These are phyloP conservation scores for Serendipita indica DNA, from an alignment of 768 basidiomycete species.

Conservation along the genomic window DNA sequence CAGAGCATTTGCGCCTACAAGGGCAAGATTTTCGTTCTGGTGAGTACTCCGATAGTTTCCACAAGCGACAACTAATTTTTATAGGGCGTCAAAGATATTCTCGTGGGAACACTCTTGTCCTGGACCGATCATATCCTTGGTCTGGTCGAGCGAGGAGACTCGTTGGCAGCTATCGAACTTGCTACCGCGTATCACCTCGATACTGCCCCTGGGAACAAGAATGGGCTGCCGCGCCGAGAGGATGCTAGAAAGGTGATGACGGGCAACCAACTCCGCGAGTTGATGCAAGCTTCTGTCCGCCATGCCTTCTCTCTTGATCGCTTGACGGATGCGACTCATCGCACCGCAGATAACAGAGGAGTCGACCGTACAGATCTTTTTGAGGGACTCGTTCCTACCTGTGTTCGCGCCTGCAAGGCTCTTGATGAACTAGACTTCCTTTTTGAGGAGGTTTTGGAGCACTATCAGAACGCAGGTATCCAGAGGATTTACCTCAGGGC, in stretches of 20 bases:
- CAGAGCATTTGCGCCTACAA: constrained; percentile 74
- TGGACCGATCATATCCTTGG: constrained; percentile 90
- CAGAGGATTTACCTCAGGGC: constrained; percentile 66
- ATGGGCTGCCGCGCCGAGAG: constrained; percentile 62
- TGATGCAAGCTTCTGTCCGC: constrained; percentile 74
- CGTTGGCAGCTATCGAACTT: constrained; percentile 78
- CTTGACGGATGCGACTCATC: constrained; percentile 78
- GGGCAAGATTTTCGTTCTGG: constrained; percentile 80
- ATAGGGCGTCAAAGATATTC: constrained; percentile 49
- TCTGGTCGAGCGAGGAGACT: constrained; percentile 73
- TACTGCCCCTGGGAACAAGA: constrained; percentile 68
- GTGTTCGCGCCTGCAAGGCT: constrained; percentile 64
- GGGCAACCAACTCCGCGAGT: constrained; percentile 57
- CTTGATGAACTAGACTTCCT: constrained; percentile 72
- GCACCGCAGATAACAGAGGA: constrained; percentile 66
- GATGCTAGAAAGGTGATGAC: constrained; percentile 46
- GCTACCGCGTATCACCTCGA: constrained; percentile 68
- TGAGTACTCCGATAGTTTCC: constrained; percentile 28
- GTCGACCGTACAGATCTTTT: constrained; percentile 87
- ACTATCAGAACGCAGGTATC: constrained; percentile 75
- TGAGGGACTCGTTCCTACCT: constrained; percentile 67
- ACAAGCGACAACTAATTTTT: constrained; percentile 11
- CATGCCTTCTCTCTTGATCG: constrained; percentile 95
- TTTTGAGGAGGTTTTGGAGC: constrained; percentile 86
- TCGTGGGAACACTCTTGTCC: constrained; percentile 73